Evolutionary conservation across 352 stramenopile genomes (phyloP), one percentile per base, ranked within the genome.

Genomic region (Discostella stelligera): DNA sequence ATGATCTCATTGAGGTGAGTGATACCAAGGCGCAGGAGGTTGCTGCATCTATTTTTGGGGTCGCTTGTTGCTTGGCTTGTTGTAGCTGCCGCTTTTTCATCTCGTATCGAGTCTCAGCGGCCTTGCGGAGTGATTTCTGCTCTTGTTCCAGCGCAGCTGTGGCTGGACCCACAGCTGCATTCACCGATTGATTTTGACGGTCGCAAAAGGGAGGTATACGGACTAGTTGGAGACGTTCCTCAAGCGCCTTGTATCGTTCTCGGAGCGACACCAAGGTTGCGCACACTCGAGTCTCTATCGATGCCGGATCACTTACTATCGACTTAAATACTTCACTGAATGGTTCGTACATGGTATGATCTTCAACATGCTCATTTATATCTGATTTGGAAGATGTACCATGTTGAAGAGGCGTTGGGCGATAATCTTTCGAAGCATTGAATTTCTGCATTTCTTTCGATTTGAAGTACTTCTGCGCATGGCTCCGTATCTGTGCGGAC

Each of bases 401-500:
- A 32, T 32, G 23, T 58, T 37, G 59, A 64, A 32, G 49, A 20
- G 58, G 58, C 2, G 54, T 39, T 50, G 25, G 8, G 32, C 30
- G 55, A 74, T 66, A 23, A 60, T 80, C 64, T 49, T 50, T 18
- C 16, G 39, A 37, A n/a, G 59, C 13, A 52, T 48, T 27, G 21
- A 61, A 61, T 44, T 70, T 27, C n/a, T 80, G 65, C 37, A 44
- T 10, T 56, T 73, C 70, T 72, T 80, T 84, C 16, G 69, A 74
- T 50, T 74, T 53, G 77, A 95, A 95, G 78, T 98, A 98, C 71
- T 99, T 99, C 86, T 99, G 96, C 0, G 96, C 96, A 68, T 99
- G 96, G 2, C 94, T 98, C 10, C 96, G 94, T 77, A 98, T 98
- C 61, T 93, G 88, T 30, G 97, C 95, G 5, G 97, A 87, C 6